Evolutionary conservation across 129 eudicot genomes (phyloP).

Genomic region (Rutidosis leptorrhynchoides): DNA sequence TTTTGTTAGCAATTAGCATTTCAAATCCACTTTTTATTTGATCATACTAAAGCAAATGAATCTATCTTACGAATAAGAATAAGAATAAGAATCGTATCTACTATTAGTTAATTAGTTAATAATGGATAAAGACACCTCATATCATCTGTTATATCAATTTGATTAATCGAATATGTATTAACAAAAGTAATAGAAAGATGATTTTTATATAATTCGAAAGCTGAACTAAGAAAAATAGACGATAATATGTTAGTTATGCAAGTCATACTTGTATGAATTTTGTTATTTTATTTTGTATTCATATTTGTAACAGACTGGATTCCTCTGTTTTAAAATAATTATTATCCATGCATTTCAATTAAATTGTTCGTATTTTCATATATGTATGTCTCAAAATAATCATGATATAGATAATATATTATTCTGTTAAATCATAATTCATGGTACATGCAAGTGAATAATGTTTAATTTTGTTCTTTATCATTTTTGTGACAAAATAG

Average conservation of each 20-base stretch:
- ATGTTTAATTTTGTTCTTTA: not conserved
- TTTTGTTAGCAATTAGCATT: too few relatives aligned
- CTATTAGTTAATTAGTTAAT: too few relatives aligned
- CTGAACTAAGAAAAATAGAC: not conserved
- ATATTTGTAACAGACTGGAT: not conserved
- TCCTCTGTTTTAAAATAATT: not conserved
- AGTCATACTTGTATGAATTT: not conserved
- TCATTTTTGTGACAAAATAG: constrained; percentile 19
- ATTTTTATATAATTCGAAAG: too few relatives aligned
- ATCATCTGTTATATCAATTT: not conserved
- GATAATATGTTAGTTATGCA: not conserved
- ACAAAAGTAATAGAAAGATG: not conserved
- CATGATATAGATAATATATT: too few relatives aligned
- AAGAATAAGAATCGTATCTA: not conserved
- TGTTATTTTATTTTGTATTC: not conserved
- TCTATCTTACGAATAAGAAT: not conserved
- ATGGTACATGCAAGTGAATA: too few relatives aligned
- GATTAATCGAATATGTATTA: not conserved
- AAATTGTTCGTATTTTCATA: not conserved
- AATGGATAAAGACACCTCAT: not conserved
- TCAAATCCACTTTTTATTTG: not conserved
- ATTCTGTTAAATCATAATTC: too few relatives aligned
- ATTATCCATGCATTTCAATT: not conserved
- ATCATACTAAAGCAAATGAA: constrained; percentile 2
- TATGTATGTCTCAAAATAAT: too few relatives aligned